A percentile compares a stretch with the other conserved stretches of the same genome.
phyloP scores from a whole-genome alignment of 371 early-diverging fungal species.

The Actinomortierella wolfii region DNA sequence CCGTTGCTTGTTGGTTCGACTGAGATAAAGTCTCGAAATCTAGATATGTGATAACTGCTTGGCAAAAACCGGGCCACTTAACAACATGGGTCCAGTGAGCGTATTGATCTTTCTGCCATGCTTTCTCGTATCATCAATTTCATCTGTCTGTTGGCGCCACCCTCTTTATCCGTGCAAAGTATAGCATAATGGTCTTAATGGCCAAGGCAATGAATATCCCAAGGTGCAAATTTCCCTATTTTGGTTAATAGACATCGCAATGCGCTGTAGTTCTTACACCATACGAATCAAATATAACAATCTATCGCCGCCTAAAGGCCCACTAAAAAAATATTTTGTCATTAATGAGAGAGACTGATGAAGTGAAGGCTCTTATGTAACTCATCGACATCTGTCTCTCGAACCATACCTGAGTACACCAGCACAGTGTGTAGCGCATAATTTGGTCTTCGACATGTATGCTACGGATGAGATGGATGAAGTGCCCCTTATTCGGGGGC shows the following conservation, averaged over 20 bases:
- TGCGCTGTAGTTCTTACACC: slow-evolving; percentile 12
- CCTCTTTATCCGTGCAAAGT: neutral
- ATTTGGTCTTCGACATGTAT: slow-evolving; percentile 19
- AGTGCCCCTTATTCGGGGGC: slow-evolving; percentile 18
- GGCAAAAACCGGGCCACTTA: slow-evolving; percentile 18
- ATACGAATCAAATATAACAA: slow-evolving; percentile 30
- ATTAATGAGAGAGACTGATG: neutral
- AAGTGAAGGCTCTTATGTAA: neutral
- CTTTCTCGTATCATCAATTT: neutral
- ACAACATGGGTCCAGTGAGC: slow-evolving; percentile 20
- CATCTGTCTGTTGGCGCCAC: neutral
- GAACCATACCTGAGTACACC: slow-evolving; percentile 28
- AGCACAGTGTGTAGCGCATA: slow-evolving; percentile 12
- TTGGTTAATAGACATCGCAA: slow-evolving; percentile 28
- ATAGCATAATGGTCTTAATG: slow-evolving; percentile 21
- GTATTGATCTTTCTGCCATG: slow-evolving; percentile 22
- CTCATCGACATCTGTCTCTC: neutral
- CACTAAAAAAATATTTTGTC: neutral
- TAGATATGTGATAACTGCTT: slow-evolving; percentile 13
- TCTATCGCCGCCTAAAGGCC: slow-evolving; percentile 18
- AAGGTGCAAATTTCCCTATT: slow-evolving; percentile 18
- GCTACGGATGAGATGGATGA: slow-evolving; percentile 20
- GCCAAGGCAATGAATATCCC: slow-evolving; percentile 30
- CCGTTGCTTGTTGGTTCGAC: neutral
- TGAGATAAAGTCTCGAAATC: neutral